phyloP scores from a whole-genome alignment of 495 filamentous ascomycete species.

The Cladorrhinum samala region DNA sequence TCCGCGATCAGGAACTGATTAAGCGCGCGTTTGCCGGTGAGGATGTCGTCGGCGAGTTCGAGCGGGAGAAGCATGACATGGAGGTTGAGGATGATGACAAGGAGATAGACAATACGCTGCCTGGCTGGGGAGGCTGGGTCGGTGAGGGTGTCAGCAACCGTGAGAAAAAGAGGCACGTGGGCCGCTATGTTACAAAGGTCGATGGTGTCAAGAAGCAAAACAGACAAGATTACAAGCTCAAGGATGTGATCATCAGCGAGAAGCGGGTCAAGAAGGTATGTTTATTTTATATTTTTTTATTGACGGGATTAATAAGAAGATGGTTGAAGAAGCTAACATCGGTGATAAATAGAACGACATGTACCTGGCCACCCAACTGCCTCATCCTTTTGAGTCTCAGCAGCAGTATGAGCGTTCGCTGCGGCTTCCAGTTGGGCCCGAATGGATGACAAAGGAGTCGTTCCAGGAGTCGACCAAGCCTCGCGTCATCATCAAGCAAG shows the following conservation, averaged over 20 bases:
- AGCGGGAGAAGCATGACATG: constrained; percentile 67
- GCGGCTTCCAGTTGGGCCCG: constrained; percentile 80
- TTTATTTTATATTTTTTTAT: not conserved
- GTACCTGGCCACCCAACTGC: constrained; percentile 75
- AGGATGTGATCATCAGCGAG: constrained; percentile 87
- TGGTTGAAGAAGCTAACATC: too few species aligned
- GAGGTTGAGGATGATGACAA: constrained; percentile 79
- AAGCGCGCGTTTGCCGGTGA: constrained; percentile 84
- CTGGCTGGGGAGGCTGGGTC: constrained; percentile 86
- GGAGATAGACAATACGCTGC: constrained; percentile 74
- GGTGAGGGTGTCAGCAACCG: constrained; percentile 67
- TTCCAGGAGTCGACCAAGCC: constrained; percentile 90
- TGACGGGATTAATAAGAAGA: too few species aligned
- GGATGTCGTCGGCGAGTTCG: constrained; percentile 79
- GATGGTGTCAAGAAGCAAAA: constrained; percentile 71
- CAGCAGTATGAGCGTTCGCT: constrained; percentile 88
- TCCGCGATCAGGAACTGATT: constrained; percentile 75
- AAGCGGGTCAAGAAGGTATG: constrained; percentile 83
- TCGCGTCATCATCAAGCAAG: constrained; percentile 85
- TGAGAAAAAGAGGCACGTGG: constrained; percentile 54
- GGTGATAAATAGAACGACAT: constrained; percentile 81
- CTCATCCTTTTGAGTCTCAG: constrained; percentile 78
- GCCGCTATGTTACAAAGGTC: constrained; percentile 58
- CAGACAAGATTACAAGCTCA: constrained; percentile 74
- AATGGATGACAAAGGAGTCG: constrained; percentile 91